Evolutionary conservation across 768 basidiomycete genomes (phyloP).

Genomic region (Leccinellum luteum): DNA sequence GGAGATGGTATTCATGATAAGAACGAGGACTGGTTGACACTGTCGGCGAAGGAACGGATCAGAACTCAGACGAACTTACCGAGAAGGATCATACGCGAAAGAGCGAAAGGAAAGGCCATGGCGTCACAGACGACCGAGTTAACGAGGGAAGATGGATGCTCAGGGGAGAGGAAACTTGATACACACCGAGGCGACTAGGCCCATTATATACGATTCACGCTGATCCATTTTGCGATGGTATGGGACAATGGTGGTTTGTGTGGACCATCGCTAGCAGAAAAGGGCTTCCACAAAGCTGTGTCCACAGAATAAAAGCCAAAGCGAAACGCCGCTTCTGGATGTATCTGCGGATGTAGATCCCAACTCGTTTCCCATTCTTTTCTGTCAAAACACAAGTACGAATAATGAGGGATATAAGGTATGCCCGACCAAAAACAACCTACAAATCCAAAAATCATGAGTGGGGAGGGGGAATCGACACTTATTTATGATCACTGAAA

Average conservation of each 20-base stretch:
- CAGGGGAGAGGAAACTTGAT: constrained; percentile 1
- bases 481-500: constrained; percentile 41
- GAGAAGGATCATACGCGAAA: constrained; percentile 18
- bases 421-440: neutral
- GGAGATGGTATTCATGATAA: constrained; percentile 11
- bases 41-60: neutral
- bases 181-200: neutral
- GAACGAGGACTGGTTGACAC: constrained; percentile 15
- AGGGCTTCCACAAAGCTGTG: constrained; percentile 2
- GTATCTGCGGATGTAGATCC: neutral
- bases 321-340: neutral
- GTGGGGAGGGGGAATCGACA: neutral
- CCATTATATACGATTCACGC: constrained; percentile 14
- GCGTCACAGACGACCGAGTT: constrained; percentile 22
- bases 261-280: constrained; percentile 3
- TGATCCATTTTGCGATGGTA: neutral
- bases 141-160: constrained; percentile 7
- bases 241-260: constrained; percentile 10
- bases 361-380: neutral
- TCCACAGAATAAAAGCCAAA: neutral
- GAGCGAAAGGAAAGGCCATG: constrained; percentile 9
- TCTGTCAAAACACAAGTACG: neutral
- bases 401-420: constrained; percentile 9
- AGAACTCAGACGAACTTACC: constrained; percentile 11
- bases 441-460: neutral